Base-by-base conservation (phyloP, 2,329 filamentous ascomycete species). In the Aspergillus ibericus region DNA sequence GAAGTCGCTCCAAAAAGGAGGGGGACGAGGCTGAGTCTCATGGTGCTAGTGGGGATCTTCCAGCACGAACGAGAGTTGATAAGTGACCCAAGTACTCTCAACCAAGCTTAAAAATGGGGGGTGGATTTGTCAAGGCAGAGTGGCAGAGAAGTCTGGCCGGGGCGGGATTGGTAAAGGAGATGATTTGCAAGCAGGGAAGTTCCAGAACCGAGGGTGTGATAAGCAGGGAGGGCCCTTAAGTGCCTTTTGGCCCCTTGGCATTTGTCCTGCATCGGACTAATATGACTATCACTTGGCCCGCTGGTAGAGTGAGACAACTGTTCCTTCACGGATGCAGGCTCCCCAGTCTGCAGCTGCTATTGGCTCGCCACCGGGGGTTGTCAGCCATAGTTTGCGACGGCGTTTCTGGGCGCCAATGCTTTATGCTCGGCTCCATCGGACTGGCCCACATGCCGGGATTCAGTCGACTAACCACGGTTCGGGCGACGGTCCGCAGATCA, bases 1-100 rank as follows among this genome's bases (percentile, higher is more conserved):
- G 54, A 42, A 7, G 44, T n/a, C 16, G 42, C 32, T 18, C 54
- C 46, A 22, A 50, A 50, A 27, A 56, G 34, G 44, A 48, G 44
- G 44, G 44, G 44, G 7, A 48, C 25, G 6, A 48, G 13, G 22
- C 6, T 10, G 22, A 29, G 10, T 13, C 6, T 48, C 44, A 48
- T 48, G 7, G 7, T 47, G 25, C 7, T n/a, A 22, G 22, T n/a
- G 25, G 25, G 44, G 25, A 47, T 16, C n/a, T 18, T 47, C 3
- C 22, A 29, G 25, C 22, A 27, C n/a, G 6, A 16, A 47, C 25
- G n/a, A 6, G 13, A 25, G 9, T 10, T 27, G 44, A 27, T 27
- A 47, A 27, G 25, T 47, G 8, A 27, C 16, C 44, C 2, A 25
- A 48, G 27, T 32, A 16, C 7, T 5, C 4, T 29, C 7, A 10